Evolutionary conservation across 2,329 filamentous ascomycete genomes (phyloP).

Genomic region (Ophiocordyceps camponoti-saundersi): DNA sequence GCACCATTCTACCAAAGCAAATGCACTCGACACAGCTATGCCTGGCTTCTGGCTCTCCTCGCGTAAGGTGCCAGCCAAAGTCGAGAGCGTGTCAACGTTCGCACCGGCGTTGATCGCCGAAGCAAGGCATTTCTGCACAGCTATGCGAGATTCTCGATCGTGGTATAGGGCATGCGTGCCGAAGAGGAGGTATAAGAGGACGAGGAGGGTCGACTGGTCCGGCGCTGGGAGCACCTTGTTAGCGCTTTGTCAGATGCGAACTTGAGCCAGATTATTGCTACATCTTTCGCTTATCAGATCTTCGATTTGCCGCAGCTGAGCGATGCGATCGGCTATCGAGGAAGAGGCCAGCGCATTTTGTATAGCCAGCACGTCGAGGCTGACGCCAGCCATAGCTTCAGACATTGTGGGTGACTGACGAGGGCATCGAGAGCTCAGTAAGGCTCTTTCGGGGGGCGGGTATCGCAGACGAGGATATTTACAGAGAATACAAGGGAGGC

Average conservation of each 20-base stretch:
- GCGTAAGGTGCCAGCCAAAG: slow-evolving; percentile 50
- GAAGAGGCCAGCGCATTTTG: slow-evolving; percentile 40
- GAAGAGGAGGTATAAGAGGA: slow-evolving; percentile 59
- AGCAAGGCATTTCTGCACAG: slow-evolving; percentile 65
- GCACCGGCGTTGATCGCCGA: slow-evolving; percentile 43
- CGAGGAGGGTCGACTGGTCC: slow-evolving; percentile 29
- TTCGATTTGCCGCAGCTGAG: slow-evolving; percentile 36
- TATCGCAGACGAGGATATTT: background rate
- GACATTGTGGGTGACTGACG: slow-evolving; percentile 16
- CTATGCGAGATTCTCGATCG: slow-evolving; percentile 69
- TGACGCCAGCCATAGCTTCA: slow-evolving; percentile 11
- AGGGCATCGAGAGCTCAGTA: slow-evolving; percentile 17
- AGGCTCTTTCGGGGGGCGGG: background rate
- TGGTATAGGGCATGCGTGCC: slow-evolving; percentile 74
- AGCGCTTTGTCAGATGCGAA: slow-evolving; percentile 4
- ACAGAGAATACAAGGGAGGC: background rate
- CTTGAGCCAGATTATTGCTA: slow-evolving; percentile 14
- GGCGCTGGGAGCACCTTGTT: slow-evolving; percentile 19
- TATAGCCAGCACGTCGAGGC: slow-evolving; percentile 31
- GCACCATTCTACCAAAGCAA: slow-evolving; percentile 84
- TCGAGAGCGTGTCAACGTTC: slow-evolving; percentile 38
- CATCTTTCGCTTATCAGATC: slow-evolving; percentile 38
- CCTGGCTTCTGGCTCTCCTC: slow-evolving; percentile 59
- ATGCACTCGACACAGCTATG: slow-evolving; percentile 65
- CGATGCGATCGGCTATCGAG: slow-evolving; percentile 38